Evolutionary conservation across 306 rosid species (phyloP), one percentile per base, ranked within the genome.

Genomic region (Begonia masoniana): DNA sequence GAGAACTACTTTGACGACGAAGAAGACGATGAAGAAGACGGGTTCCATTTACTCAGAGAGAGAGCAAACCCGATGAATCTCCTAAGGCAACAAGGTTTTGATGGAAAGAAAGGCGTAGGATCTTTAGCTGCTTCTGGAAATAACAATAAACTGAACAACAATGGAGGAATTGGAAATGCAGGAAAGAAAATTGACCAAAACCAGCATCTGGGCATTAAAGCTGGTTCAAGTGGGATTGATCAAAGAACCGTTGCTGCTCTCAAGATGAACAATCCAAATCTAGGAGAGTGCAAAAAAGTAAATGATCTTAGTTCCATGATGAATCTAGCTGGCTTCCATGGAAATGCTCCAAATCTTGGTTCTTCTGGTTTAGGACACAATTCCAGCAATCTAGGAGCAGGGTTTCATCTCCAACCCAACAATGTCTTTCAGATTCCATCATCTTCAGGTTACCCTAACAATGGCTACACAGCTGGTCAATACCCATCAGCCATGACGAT

Each of bases 271-370:
- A 74, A 62, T 71, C 69, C 70, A 13, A 82, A 74, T 43, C 1
- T 60, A 1, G 89, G 73, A 11, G 93, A 77, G 26, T 72, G 56
- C n/a, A 76, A 47, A 63, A 74, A 87, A 68, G 62, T 26, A 7
- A 62, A 53, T 63, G 95, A 85, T 51, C 70, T 89, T 24, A 82
- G 72, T 52, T 31, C 82, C 5, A 74, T 89, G 83, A 85, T 89
- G 91, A 79, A 67, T 66, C 39, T 85, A 16, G 95, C 91, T 41
- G 94, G 95, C 10, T 89, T 82, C 67, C 79, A 74, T 56, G 81
- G 86, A 6, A 77, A 69, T 67, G 68, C 49, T 9, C 50, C 42
- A 10, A 75, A 63, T 56, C 70, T 17, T n/a, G 62, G 63, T 58
- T 31, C 39, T 31, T 31, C 39, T 31, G 39, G 39, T 31, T 31